Conservation (phyloP, 345 rosid genomes). For the Tarenaya hassleriana region DNA sequence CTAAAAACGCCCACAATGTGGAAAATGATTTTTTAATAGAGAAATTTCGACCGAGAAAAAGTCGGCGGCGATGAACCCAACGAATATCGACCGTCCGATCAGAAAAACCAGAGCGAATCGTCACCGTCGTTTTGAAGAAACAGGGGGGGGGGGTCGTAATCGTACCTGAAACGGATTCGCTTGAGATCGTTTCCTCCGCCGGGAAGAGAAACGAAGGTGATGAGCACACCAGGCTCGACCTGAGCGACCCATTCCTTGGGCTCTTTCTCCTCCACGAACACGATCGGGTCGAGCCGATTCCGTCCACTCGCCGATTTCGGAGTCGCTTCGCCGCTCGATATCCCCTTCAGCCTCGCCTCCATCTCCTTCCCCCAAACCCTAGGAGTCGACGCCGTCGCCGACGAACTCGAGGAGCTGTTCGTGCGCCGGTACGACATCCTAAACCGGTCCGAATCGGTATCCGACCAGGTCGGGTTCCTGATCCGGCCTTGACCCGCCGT, state of each 20-base stretch:
- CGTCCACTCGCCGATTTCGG: slow-evolving; percentile 61
- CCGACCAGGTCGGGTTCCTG: slow-evolving; percentile 40
- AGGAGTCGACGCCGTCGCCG: slow-evolving; percentile 45
- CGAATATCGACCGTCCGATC: slow-evolving; percentile 31
- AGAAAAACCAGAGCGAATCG: slow-evolving; percentile 15
- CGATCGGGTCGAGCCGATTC: slow-evolving; percentile 52
- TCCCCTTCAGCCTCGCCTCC: slow-evolving; percentile 78
- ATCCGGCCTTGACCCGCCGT: slow-evolving; percentile 49
- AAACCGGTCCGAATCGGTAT: slow-evolving; percentile 64
- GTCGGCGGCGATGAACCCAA: no score
- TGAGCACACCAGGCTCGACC: slow-evolving; percentile 94
- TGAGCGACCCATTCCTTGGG: slow-evolving; percentile 99
- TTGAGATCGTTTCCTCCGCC: slow-evolving; percentile 94
- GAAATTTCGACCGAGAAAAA: no score
- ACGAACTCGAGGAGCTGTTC: slow-evolving; percentile 58
- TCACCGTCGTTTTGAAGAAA: slow-evolving; percentile 18
- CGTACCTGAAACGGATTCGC: slow-evolving; percentile 88
- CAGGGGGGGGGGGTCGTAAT: no score
- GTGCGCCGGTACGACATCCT: slow-evolving; percentile 65
- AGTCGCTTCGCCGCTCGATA: slow-evolving; percentile 72
- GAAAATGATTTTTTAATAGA: no score
- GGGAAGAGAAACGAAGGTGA: slow-evolving; percentile 85
- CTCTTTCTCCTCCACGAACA: slow-evolving; percentile 72
- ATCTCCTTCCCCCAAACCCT: slow-evolving; percentile 74
- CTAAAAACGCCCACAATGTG: no score